These are phyloP conservation scores for Exophiala aquamarina DNA, from an alignment of 2,329 filamentous ascomycete genomes.

Conservation along the genomic window DNA sequence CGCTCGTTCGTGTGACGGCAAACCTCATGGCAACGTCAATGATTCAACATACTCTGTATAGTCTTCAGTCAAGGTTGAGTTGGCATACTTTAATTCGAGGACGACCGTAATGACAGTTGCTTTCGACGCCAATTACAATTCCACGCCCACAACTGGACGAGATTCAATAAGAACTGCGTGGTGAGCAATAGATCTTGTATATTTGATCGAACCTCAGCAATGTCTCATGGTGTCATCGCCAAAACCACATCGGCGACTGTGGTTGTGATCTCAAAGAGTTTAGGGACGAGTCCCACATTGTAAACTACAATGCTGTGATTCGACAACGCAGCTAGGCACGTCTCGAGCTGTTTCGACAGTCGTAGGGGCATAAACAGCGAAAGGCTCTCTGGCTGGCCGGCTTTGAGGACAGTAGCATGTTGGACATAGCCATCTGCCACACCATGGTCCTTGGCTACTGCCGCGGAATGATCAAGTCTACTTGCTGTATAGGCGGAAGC, in stretches of 20 bases:
- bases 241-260: constrained; percentile 60
- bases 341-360: constrained; percentile 44
- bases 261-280: constrained; percentile 61
- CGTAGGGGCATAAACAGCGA: constrained; percentile 48
- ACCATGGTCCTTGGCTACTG: constrained; percentile 51
- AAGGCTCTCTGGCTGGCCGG: constrained; percentile 30
- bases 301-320: constrained; percentile 54
- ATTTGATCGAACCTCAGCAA: not conserved
- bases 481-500: constrained; percentile 46
- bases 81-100: too few species aligned
- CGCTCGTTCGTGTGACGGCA: too few species aligned
- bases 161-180: not conserved
- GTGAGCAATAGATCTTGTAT: constrained; percentile 3
- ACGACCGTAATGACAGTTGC: too few species aligned
- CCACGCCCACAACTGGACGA: too few species aligned
- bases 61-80: too few species aligned
- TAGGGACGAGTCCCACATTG: constrained; percentile 57
- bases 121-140: too few species aligned
- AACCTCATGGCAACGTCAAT: too few species aligned
- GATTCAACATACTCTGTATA: too few species aligned
- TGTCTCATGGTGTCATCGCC: constrained; percentile 42
- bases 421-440: constrained; percentile 53
- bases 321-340: constrained; percentile 43
- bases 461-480: constrained; percentile 51
- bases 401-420: constrained; percentile 43